Evolutionary conservation across 495 filamentous ascomycete genomes (phyloP).

Genomic region (Talaromyces adpressus): DNA sequence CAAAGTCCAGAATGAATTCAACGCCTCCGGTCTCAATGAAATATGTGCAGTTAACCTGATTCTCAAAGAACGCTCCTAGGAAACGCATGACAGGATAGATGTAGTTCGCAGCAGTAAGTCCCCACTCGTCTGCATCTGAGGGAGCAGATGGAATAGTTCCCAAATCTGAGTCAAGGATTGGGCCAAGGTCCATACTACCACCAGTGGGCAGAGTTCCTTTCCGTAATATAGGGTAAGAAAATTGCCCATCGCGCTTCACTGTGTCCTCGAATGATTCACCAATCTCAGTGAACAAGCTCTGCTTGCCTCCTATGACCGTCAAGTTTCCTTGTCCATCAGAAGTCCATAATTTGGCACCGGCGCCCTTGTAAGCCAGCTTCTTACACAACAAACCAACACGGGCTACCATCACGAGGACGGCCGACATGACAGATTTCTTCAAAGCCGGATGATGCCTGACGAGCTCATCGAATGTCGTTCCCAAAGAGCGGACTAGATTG

Average conservation of each 20-base stretch:
- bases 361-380: conserved; percentile 56
- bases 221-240: conserved; percentile 29
- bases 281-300: conserved; percentile 29
- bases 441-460: conserved; percentile 86
- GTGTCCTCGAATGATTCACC: conserved; percentile 23
- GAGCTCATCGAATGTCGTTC: conserved; percentile 86
- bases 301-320: conserved; percentile 22
- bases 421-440: conserved; percentile 69
- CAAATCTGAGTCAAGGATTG: conserved; percentile 23
- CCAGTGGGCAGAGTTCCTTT: conserved; percentile 28
- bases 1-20: conserved; percentile 77
- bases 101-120: conserved; percentile 55
- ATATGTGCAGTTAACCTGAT: conserved; percentile 61
- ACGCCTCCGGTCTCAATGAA: conserved; percentile 76
- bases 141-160: conserved; percentile 30
- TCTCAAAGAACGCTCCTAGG: conserved; percentile 69
- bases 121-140: conserved; percentile 39
- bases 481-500: conserved; percentile 52
- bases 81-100: conserved; percentile 70
- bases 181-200: conserved; percentile 26
- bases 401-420: conserved; percentile 75
- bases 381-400: conserved; percentile 65
- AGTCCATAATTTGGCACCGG: conserved; percentile 75
- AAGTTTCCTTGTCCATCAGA: conserved; percentile 35
- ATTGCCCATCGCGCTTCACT: conserved; percentile 18